Percentiles rank a stretch among this genome's conserved stretches.
Conservation (phyloP, 768 basidiomycete genomes). For the Xerocomellus amylosporus region DNA sequence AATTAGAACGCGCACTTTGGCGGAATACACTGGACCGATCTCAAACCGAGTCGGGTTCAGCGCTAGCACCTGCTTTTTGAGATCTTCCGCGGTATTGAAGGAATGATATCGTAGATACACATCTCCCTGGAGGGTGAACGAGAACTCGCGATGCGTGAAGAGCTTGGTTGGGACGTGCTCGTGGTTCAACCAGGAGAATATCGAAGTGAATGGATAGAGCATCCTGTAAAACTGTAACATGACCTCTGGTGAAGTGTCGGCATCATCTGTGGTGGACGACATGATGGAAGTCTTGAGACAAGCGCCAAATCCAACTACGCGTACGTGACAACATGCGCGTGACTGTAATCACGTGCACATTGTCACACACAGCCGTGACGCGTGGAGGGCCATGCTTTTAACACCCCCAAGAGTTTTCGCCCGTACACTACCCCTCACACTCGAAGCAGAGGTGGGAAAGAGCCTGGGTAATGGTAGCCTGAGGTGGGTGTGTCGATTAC, state of each 20-base stretch:
- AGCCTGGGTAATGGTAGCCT: no score
- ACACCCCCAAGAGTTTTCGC: no score
- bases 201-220: slow-evolving; percentile 91
- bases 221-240: slow-evolving; percentile 83
- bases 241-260: slow-evolving; percentile 50
- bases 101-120: slow-evolving; percentile 71
- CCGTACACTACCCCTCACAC: no score
- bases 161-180: slow-evolving; percentile 73
- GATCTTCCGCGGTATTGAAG: slow-evolving; percentile 79
- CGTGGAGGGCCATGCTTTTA: no score
- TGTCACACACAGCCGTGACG: background rate
- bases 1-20: slow-evolving; percentile 56
- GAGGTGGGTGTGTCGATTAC: no score
- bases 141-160: slow-evolving; percentile 93
- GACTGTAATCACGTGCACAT: slow-evolving; percentile 14
- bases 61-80: slow-evolving; percentile 84
- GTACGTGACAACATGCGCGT: slow-evolving; percentile 16
- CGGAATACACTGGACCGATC: slow-evolving; percentile 92
- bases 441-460: no score
- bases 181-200: slow-evolving; percentile 95
- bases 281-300: background rate
- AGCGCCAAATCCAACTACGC: no score
- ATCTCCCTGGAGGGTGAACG: slow-evolving; percentile 88
- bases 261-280: slow-evolving; percentile 14
- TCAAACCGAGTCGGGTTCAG: slow-evolving; percentile 93